These are phyloP conservation scores for Melanomma pulvis-pyrius DNA, from an alignment of 495 filamentous ascomycete species.

Conservation along the genomic window DNA sequence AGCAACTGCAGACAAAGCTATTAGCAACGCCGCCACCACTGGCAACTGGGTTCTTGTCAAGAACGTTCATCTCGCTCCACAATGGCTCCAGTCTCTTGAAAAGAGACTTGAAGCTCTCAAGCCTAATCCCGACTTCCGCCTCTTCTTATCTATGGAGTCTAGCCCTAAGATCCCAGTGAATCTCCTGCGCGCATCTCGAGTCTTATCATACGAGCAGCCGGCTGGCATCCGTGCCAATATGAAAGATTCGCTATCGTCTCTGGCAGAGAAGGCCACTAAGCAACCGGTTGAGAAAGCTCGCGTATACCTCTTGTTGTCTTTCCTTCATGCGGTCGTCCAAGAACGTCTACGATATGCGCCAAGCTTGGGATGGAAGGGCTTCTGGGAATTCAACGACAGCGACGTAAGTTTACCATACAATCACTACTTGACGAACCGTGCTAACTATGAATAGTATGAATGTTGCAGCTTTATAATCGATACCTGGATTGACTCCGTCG, in stretches of 20 bases:
- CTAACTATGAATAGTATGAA: slow-evolving; percentile 73
- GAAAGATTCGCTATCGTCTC: slow-evolving; percentile 90
- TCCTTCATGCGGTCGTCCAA: slow-evolving; percentile 95
- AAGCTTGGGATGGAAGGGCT: slow-evolving; percentile 94
- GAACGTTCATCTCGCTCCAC: slow-evolving; percentile 95
- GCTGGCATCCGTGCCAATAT: slow-evolving; percentile 97
- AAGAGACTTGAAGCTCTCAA: slow-evolving; percentile 95
- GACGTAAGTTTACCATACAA: slow-evolving; percentile 69
- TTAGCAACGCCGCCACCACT: slow-evolving; percentile 86
- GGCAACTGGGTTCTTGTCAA: slow-evolving; percentile 98
- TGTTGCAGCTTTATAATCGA: slow-evolving; percentile 96
- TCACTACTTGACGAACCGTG: slow-evolving; percentile 13
- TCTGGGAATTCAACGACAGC: slow-evolving; percentile 99
- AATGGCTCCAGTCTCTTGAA: slow-evolving; percentile 95
- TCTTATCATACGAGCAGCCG: slow-evolving; percentile 98
- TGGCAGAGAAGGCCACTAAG: slow-evolving; percentile 76
- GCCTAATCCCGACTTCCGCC: slow-evolving; percentile 87
- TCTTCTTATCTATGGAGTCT: slow-evolving; percentile 98
- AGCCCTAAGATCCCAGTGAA: slow-evolving; percentile 98
- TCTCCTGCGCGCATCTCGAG: slow-evolving; percentile 84
- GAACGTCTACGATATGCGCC: slow-evolving; percentile 95
- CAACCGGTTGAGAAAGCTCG: slow-evolving; percentile 88
- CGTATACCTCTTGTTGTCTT: slow-evolving; percentile 87
- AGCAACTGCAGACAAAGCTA: slow-evolving; percentile 90
- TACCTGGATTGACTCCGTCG: slow-evolving; percentile 84